These are phyloP conservation scores for Lasiodiplodia sp. DNA, from an alignment of 2,329 filamentous ascomycete genomes.

Conservation along the genomic window DNA sequence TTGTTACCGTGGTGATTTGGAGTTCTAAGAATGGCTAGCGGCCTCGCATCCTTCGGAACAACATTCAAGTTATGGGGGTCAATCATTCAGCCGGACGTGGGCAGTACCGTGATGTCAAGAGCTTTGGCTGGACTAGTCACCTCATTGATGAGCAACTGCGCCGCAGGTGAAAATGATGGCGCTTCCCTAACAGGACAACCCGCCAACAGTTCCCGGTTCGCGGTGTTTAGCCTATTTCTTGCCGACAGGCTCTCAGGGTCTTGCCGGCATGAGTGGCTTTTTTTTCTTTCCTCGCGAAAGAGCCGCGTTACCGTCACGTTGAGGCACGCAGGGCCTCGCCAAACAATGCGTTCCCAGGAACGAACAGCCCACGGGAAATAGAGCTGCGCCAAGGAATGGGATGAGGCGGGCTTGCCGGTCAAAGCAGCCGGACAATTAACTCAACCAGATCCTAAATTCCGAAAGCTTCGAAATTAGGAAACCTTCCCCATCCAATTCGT, in stretches of 20 bases:
- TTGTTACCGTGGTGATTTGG: neutral
- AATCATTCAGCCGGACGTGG: neutral
- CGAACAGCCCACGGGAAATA: neutral
- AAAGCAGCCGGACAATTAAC: neutral
- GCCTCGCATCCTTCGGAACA: neutral
- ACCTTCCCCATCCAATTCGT: neutral
- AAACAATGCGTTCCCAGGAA: neutral
- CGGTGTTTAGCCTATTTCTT: slow-evolving; percentile 22
- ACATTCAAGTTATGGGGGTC: neutral
- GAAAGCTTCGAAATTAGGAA: slow-evolving; percentile 1
- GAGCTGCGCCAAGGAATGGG: neutral
- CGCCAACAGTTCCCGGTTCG: neutral
- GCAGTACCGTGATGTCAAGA: neutral
- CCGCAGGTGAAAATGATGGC: neutral
- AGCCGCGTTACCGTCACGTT: neutral
- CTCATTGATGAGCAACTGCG: neutral
- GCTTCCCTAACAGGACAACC: neutral
- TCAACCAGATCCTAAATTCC: neutral
- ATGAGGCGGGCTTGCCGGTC: neutral
- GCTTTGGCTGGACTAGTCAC: neutral
- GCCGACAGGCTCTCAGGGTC: slow-evolving; percentile 12
- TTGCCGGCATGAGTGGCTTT: neutral
- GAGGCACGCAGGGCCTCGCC: neutral
- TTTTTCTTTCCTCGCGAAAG: neutral
- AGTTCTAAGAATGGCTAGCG: neutral